Evolutionary conservation across 1,139 yeast species (phyloP), one percentile per base, ranked within the genome.

Genomic region (Hanseniaspora uvarum): DNA sequence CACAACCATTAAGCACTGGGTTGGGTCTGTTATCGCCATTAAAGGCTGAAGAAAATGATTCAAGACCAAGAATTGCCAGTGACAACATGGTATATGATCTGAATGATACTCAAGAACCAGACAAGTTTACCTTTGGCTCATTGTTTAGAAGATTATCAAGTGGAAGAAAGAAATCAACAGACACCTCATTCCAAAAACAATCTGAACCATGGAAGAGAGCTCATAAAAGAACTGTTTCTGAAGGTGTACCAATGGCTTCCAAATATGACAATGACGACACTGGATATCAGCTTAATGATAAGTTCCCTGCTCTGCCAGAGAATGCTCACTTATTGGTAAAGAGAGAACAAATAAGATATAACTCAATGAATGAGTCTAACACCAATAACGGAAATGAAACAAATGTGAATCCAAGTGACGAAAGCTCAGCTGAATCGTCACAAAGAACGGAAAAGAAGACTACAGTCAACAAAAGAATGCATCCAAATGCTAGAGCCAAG

Each of bases 401-500:
- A 2, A 12, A n/a, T n/a, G 6, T n/a, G 5, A 3, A 5, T 12
- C 37, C 19, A 34, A 34, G 19, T n/a, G 37, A 34, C 5, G 3
- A 34, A 11, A 14, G 31, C 7, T 31, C 36, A 6, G 5, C 36
- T 2, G 53, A 18, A 40, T 33, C 31, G 62, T 59, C 46, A 62
- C 58, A 41, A 41, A 23, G 21, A 28, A 43, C 28, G 5, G 21
- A n/a, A 4, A 37, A 36, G 60, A 7, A 57, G 3, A 23, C 54
- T 7, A 21, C 64, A 3, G 67, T 68, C 39, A 63, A 65, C 21
- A 67, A 69, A 46, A 74, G 71, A 57, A 71, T 76, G 61, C 95
- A 86, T 67, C 94, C 95, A 31, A 81, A 88, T 18, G 95, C 95
- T 0, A 77, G 95, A 62, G 95, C 95, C 4, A 86, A 86, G 64